Evolutionary conservation across 192 early-diverging fungal genomes (phyloP), one percentile per base, ranked within the genome.

Genomic region (Rhizophagus prolifer): DNA sequence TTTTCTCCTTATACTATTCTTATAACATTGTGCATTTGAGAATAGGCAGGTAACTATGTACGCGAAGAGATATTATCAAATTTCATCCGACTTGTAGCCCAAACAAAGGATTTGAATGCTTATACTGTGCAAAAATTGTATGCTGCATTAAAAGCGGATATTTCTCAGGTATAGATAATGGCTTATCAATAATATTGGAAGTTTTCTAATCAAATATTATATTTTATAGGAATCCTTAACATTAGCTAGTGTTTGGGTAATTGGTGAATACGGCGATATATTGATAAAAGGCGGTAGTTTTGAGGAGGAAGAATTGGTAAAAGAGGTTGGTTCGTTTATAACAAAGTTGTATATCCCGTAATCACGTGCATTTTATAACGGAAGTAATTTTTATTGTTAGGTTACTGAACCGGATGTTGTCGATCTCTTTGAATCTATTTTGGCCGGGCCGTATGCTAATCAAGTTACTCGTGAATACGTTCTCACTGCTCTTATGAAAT

Each of bases 221-320:
- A 68, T 82, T 25, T 80, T 86, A 61, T 91, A 97, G 85, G 95
- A 97, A 79, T 94, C 93, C 10, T 88, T 98, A 70, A 91, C 96
- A 25, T 86, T 96, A 78, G 94, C 94, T 30, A 93, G 91, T 50
- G 88, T 94, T 7, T 99, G 98, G 98, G 88, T 92, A 66, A 90
- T 98, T 81, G 98, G 98, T 62, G 98, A 99, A 82, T 98, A 93
- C 81, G 98, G 96, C 38, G 97, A 99, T 79, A 81, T 95, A 12
- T 88, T 99, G 26, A 90, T 95, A 28, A 85, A 82, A 21, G 88
- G 83, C 30, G 92, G 90, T 30, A 85, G 59, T 58, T 89, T 88
- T 70, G 92, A 91, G 74, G 94, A 94, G 47, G 92, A 90, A 34
- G 92, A 92, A 47, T 72, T 81, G 10, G 73, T 81, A 2, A 86